Conservation (phyloP, 495 filamentous ascomycete genomes). For the Talaromyces liani region DNA sequence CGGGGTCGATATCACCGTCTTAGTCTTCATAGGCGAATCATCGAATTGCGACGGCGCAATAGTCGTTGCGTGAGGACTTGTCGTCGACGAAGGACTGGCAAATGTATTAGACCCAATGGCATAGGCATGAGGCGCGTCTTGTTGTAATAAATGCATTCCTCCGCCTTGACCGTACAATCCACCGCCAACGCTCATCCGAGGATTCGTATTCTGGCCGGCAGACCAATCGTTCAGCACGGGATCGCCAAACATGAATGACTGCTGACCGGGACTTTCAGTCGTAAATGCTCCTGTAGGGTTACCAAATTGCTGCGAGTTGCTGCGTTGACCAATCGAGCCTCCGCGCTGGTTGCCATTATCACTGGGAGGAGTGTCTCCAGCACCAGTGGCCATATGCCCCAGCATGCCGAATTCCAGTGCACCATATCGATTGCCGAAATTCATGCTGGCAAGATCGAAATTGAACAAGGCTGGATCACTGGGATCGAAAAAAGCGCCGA, state of each 20-base stretch:
- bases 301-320: conserved; percentile 37
- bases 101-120: conserved; percentile 63
- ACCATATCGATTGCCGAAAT: conserved; percentile 93
- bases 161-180: conserved; percentile 30
- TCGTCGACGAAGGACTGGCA: conserved; percentile 49
- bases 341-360: conserved; percentile 49
- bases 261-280: conserved; percentile 37
- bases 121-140: conserved; percentile 56
- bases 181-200: conserved; percentile 34
- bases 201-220: conserved; percentile 28
- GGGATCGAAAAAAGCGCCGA: conserved; percentile 70
- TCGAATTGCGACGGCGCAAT: conserved; percentile 25
- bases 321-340: conserved; percentile 35
- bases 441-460: conserved; percentile 85
- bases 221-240: conserved; percentile 41
- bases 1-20: conserved; percentile 33
- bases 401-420: conserved; percentile 92
- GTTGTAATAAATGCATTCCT: conserved; percentile 38
- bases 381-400: conserved; percentile 84
- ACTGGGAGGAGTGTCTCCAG: conserved; percentile 66
- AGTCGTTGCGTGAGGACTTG: conserved; percentile 39
- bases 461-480: conserved; percentile 88
- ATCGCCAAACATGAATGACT: conserved; percentile 42
- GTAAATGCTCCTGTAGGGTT: conserved; percentile 31
- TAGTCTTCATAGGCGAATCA: conserved; percentile 11